Conservation (phyloP, 345 rosid genomes). For the Syzygium oleosum region DNA sequence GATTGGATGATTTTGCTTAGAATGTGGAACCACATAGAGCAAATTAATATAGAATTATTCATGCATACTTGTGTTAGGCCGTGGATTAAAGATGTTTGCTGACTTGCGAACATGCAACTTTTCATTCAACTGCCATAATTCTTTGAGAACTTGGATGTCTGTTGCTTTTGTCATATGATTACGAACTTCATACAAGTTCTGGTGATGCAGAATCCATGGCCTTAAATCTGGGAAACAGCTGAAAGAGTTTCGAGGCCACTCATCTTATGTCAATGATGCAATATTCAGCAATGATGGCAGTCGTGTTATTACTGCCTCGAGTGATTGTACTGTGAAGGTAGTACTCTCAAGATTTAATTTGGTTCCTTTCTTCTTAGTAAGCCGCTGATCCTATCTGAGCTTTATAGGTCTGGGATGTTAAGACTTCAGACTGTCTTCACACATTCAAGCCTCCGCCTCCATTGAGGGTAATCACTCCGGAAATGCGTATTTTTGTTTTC, state of each 20-base stretch:
- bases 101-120: background rate
- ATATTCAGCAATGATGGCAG: slow-evolving; percentile 86
- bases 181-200: background rate
- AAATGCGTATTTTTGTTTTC: background rate
- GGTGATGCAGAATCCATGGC: slow-evolving; percentile 75
- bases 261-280: slow-evolving; percentile 87
- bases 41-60: background rate
- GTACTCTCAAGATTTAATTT: background rate
- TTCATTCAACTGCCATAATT: background rate
- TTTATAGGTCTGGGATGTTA: slow-evolving; percentile 87
- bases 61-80: background rate
- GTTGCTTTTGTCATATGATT: background rate
- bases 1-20: background rate
- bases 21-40: background rate
- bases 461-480: slow-evolving; percentile 42
- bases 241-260: slow-evolving; percentile 92
- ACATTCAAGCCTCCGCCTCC: slow-evolving; percentile 96
- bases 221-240: slow-evolving; percentile 91
- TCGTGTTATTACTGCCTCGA: slow-evolving; percentile 86
- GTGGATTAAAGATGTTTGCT: background rate
- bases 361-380: background rate
- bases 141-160: background rate
- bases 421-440: slow-evolving; percentile 90
- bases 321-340: slow-evolving; percentile 88
- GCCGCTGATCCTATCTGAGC: background rate